These are phyloP conservation scores for Phtheirospermum japonicum DNA, from an alignment of 257 asterid genomes.

Conservation along the genomic window DNA sequence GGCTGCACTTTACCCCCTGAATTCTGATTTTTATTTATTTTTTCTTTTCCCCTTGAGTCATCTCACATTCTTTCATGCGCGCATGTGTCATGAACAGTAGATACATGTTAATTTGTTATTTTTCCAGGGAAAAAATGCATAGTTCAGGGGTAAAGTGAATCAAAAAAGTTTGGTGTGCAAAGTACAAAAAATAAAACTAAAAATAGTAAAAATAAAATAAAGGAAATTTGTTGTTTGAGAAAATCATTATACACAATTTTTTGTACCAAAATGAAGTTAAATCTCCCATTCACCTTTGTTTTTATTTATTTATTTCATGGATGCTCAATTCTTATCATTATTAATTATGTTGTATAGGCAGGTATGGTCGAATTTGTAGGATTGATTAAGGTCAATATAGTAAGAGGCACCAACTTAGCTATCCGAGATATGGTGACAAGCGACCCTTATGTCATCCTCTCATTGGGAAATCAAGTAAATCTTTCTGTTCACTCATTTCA, in stretches of 20 bases:
- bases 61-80: too few species aligned
- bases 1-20: too few species aligned
- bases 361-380: conserved; percentile 99
- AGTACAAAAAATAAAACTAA: too few species aligned
- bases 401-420: conserved; percentile 87
- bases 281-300: not conserved
- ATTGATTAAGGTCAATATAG: conserved; percentile 77
- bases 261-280: not conserved
- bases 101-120: too few species aligned
- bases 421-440: conserved; percentile 82
- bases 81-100: too few species aligned
- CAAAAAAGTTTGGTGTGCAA: too few species aligned
- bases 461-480: conserved; percentile 83
- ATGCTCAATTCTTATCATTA: conserved; percentile 23
- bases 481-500: not conserved
- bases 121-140: too few species aligned
- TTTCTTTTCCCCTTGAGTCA: too few species aligned
- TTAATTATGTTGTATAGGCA: conserved; percentile 58
- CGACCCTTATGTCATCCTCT: conserved; percentile 88
- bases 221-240: too few species aligned
- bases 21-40: too few species aligned
- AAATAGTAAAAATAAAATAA: too few species aligned
- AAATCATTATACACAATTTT: not conserved
- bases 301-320: not conserved
- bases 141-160: too few species aligned